Conservation (phyloP, 192 early-diverging fungal species). For the Coemansia sp. region DNA sequence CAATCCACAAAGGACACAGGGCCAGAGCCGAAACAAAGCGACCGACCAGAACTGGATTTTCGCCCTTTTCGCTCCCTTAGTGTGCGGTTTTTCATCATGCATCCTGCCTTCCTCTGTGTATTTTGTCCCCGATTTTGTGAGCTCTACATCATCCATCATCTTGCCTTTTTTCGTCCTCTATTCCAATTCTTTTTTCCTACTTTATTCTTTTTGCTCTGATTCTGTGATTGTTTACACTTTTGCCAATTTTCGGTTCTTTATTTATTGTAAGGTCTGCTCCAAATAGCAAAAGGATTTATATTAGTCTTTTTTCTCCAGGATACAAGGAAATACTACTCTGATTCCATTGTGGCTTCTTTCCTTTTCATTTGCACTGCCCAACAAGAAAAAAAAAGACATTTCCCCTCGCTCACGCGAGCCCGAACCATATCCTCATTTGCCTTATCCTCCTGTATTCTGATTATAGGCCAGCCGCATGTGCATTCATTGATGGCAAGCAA, state of each 20-base stretch:
- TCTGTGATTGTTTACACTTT: slow-evolving; percentile 13
- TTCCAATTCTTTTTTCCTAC: background rate
- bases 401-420: background rate
- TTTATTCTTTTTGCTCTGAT: slow-evolving; percentile 3
- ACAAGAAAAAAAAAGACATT: background rate
- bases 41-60: slow-evolving; percentile 5
- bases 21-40: background rate
- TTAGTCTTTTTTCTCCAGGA: background rate
- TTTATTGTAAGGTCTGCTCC: background rate
- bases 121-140: background rate
- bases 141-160: background rate
- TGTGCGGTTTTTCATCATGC: background rate
- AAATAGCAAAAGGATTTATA: background rate
- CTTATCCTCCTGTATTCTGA: background rate
- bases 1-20: background rate
- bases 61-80: background rate
- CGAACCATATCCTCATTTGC: background rate
- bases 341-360: background rate
- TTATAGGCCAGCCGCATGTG: background rate
- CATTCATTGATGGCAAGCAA: slow-evolving; percentile 1
- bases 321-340: background rate
- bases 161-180: no score
- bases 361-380: background rate
- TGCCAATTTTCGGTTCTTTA: background rate
- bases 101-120: background rate